A percentile compares a stretch with the other conserved stretches of the same genome.
Evolutionary conservation across 2,329 filamentous ascomycete genomes (phyloP).

Genomic region (Lachnum nothofagi): DNA sequence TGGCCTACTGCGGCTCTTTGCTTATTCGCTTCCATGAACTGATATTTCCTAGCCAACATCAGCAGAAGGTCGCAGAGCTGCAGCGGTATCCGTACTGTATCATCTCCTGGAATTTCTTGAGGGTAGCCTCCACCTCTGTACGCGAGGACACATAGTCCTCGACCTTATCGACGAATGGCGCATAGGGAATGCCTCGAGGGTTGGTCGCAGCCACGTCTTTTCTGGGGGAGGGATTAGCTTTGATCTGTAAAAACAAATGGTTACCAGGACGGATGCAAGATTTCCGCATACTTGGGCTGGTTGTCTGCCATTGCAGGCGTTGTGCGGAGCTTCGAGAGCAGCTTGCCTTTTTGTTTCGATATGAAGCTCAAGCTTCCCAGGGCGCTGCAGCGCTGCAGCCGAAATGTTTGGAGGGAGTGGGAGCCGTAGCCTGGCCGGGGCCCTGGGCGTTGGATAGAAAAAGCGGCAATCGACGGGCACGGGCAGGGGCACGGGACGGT

Average conservation of each 20-base stretch:
- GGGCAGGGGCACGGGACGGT: too few species aligned
- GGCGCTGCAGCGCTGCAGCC: neutral
- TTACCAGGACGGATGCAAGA: neutral
- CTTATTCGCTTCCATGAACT: constrained; percentile 97
- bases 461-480: too few species aligned
- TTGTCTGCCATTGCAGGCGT: constrained; percentile 26
- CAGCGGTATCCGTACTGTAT: constrained; percentile 59
- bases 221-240: constrained; percentile 27
- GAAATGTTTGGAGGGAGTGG: too few species aligned
- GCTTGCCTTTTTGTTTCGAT: constrained; percentile 1
- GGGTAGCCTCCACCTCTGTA: constrained; percentile 71
- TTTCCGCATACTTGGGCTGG: constrained; percentile 23
- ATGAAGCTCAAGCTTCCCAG: constrained; percentile 1
- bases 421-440: too few species aligned
- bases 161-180: constrained; percentile 81
- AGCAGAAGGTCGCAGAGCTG: constrained; percentile 5
- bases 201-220: constrained; percentile 60
- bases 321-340: constrained; percentile 3
- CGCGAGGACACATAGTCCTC: constrained; percentile 80
- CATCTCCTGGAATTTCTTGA: constrained; percentile 87
- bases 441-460: too few species aligned
- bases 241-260: neutral
- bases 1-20: constrained; percentile 75
- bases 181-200: constrained; percentile 75
- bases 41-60: constrained; percentile 74